A percentile compares a stretch with the other conserved stretches of the same genome.
These are phyloP conservation scores for Puccinia coronata DNA, from an alignment of 1,284 basidiomycete genomes.

Conservation along the genomic window DNA sequence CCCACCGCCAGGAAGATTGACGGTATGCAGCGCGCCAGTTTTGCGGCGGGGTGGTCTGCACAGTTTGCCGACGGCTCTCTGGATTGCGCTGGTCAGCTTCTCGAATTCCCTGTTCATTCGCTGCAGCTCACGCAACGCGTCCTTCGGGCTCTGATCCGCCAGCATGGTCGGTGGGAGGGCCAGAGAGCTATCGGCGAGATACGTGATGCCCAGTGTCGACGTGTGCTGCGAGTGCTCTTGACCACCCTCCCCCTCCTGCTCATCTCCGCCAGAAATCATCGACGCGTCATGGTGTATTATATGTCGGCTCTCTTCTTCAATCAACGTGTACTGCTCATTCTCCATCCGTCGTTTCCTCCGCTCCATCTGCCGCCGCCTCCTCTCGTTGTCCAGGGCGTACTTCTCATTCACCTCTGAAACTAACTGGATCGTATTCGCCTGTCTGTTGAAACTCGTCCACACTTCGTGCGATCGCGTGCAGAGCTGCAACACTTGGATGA, in stretches of 20 bases:
- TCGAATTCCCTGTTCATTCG: slow-evolving; percentile 35
- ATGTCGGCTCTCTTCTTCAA: slow-evolving; percentile 30
- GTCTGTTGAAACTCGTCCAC: slow-evolving; percentile 23
- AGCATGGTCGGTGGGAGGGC: neutral
- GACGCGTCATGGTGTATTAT: neutral
- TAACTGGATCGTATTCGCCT: neutral
- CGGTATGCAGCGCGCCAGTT: too few species aligned
- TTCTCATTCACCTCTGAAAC: neutral
- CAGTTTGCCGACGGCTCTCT: slow-evolving; percentile 30
- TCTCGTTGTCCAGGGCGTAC: neutral
- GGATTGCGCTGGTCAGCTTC: slow-evolving; percentile 1
- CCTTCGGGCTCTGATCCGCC: neutral
- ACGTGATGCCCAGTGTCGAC: neutral
- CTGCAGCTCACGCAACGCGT: neutral
- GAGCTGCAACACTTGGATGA: slow-evolving; percentile 31
- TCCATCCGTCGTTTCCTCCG: slow-evolving; percentile 11
- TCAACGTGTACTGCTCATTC: slow-evolving; percentile 31
- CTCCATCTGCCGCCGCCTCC: neutral
- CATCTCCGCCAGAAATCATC: neutral
- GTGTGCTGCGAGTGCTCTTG: neutral
- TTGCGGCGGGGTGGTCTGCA: neutral
- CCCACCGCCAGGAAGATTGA: too few species aligned
- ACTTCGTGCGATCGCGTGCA: slow-evolving; percentile 5
- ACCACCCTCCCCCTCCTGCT: neutral
- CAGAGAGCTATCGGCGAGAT: neutral